A percentile compares a stretch with the other conserved stretches of the same genome.
Evolutionary conservation across 768 basidiomycete species (phyloP).

Genomic region (Panus rudis): DNA sequence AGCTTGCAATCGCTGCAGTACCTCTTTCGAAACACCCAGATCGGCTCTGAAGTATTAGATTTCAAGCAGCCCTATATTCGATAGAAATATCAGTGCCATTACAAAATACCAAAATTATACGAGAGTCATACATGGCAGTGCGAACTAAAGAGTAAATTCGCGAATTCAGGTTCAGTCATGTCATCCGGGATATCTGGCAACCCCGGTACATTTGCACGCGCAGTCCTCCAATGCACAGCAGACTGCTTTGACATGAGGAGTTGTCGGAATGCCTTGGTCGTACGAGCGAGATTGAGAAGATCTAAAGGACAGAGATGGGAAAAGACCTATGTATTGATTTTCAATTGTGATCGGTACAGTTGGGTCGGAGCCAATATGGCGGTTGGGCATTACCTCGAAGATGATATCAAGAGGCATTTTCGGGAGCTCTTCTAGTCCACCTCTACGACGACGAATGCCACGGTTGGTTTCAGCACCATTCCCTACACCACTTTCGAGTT

Average conservation of each 20-base stretch:
- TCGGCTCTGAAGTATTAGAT: not conserved
- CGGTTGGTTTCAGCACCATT: too few relatives aligned
- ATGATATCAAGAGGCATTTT: not conserved
- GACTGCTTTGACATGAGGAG: slow-evolving; percentile 1
- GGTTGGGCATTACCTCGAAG: not conserved
- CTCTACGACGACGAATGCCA: not conserved
- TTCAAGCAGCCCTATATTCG: not conserved
- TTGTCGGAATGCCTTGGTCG: slow-evolving; percentile 1
- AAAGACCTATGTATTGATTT: not conserved
- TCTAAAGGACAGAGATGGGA: slow-evolving; percentile 2
- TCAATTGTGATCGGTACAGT: too few relatives aligned
- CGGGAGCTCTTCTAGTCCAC: not conserved
- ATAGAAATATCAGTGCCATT: not conserved
- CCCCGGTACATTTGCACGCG: slow-evolving; percentile 15
- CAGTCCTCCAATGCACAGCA: slow-evolving; percentile 16
- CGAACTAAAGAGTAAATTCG: slow-evolving; percentile 22
- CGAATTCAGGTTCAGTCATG: slow-evolving; percentile 22
- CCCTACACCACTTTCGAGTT: too few relatives aligned
- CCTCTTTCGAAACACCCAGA: not conserved
- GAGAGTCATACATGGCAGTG: slow-evolving; percentile 26
- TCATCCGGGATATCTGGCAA: slow-evolving; percentile 22
- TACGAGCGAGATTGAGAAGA: slow-evolving; percentile 5
- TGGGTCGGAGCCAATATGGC: not conserved
- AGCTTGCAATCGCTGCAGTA: slow-evolving; percentile 1
- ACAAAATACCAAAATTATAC: not conserved